These are phyloP conservation scores for Penicillium thymicola DNA, from an alignment of 2,329 filamentous ascomycete species.

Conservation along the genomic window DNA sequence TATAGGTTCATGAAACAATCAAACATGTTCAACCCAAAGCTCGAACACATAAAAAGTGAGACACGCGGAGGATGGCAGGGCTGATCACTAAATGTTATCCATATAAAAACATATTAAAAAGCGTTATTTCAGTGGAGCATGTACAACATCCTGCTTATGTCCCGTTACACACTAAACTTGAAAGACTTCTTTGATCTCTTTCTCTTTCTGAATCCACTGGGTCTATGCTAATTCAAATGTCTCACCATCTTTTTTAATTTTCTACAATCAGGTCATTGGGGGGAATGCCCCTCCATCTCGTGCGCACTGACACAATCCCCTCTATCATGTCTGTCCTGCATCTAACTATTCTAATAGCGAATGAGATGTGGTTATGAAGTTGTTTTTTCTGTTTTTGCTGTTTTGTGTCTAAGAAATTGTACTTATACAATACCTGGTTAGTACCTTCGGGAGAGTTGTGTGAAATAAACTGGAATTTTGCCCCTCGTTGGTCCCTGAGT, in stretches of 20 bases:
- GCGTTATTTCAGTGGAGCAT: not conserved
- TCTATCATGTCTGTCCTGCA: constrained; percentile 11
- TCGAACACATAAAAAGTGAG: not conserved
- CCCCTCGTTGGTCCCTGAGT: constrained; percentile 5
- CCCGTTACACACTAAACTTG: not conserved
- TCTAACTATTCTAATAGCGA: not conserved
- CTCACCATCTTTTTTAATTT: not conserved
- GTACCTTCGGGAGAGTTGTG: not conserved
- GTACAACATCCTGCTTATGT: not conserved
- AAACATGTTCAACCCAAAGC: not conserved
- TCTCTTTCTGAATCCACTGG: not conserved
- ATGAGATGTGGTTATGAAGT: not conserved
- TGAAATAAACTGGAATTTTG: constrained; percentile 6
- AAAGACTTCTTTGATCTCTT: not conserved
- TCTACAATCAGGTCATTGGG: not conserved
- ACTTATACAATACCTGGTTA: not conserved
- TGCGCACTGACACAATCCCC: constrained; percentile 6
- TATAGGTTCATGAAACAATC: not conserved
- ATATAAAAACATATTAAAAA: not conserved
- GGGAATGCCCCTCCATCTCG: not conserved
- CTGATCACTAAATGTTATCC: not conserved
- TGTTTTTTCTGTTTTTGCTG: not conserved
- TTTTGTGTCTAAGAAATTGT: not conserved
- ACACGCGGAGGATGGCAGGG: not conserved
- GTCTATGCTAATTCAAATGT: not conserved